These are phyloP conservation scores for Musa balbisiana DNA, from an alignment of 202 grass and related monocot genomes.

Conservation along the genomic window DNA sequence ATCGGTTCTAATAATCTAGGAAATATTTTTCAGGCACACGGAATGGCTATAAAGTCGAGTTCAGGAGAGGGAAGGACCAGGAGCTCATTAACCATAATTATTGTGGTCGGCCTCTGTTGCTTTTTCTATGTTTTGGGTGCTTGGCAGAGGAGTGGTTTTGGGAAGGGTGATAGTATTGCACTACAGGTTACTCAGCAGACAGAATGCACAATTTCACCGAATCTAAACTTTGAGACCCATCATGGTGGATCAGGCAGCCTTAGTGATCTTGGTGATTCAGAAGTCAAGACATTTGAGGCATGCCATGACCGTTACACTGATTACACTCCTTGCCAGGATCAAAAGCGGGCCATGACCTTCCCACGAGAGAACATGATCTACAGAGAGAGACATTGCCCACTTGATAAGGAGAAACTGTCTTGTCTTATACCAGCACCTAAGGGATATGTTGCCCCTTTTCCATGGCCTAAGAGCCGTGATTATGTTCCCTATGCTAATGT, in stretches of 20 bases:
- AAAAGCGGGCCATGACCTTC: conserved; percentile 67
- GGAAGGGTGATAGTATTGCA: conserved; percentile 36
- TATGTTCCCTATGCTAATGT: conserved; percentile 68
- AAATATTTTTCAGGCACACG: too few species aligned
- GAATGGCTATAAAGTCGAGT: conserved; percentile 49
- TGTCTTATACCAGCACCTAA: conserved; percentile 62
- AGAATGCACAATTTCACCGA: conserved; percentile 9
- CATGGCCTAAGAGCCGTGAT: conserved; percentile 72
- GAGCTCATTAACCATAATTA: conserved; percentile 49
- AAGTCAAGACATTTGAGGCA: conserved; percentile 24
- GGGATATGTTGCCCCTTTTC: conserved; percentile 65
- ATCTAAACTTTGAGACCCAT: conserved; percentile 53
- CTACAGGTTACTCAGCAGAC: conserved; percentile 29
- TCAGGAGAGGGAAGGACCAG: conserved; percentile 35
- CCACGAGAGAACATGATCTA: conserved; percentile 68
- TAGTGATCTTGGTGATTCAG: not conserved
- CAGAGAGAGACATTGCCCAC: conserved; percentile 72
- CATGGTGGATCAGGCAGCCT: conserved; percentile 6
- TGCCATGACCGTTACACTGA: conserved; percentile 46
- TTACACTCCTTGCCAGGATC: conserved; percentile 79
- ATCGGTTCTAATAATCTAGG: too few species aligned
- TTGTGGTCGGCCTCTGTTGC: conserved; percentile 48
- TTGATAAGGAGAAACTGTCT: conserved; percentile 45
- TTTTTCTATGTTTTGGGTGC: conserved; percentile 68
- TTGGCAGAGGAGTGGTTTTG: conserved; percentile 32